Evolutionary conservation across 305 asterid species (phyloP), one percentile per base, ranked within the genome.

Genomic region (Fraxinus nigra): DNA sequence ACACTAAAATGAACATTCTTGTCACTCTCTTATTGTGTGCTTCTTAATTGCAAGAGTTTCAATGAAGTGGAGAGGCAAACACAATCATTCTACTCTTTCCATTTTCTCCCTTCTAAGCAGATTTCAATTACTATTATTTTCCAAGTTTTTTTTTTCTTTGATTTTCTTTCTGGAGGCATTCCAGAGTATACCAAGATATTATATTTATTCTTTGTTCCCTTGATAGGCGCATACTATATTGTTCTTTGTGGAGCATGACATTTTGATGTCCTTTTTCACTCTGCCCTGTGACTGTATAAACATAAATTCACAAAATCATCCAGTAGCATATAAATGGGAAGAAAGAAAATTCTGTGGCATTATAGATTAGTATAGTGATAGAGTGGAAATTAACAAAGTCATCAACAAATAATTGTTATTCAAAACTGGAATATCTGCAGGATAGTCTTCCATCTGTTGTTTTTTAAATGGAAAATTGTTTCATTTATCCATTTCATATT

Each of bases 1-100:
- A 18, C 61, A 82, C 69, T 79, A 34, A 80, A 37, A 35, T 80
- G 75, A 81, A 67, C 56, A 24, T 51, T 63, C 51, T 13, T 75
- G 13, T 46, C 13, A 26, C 38, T 16, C 7, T 56, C 77, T 33
- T 24, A 40, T 80, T 18, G 35, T 48, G 34, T 33, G 73, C 24
- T 76, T 38, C 16, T 75, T 79, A 16, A 32, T 76, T 34, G 38
- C 76, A 59, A 78, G 26, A 75, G 8, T 7, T 72, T 75, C 43
- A 72, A 77, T 11, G 13, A 79, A 18, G 10, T 81, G 56, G 69
- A 59, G 30, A 59, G 32, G 32, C 69, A 59, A 59, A 22, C 26
- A 59, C 26, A 1, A 59, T 59, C 24, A 51, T 51, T 51, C 63
- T 7, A 51, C 61, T 51, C 8, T 51, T 51, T 16, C 61, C 54